These are phyloP conservation scores for Eimeria praecox DNA, from an alignment of 169 alveolate species.

Conservation along the genomic window DNA sequence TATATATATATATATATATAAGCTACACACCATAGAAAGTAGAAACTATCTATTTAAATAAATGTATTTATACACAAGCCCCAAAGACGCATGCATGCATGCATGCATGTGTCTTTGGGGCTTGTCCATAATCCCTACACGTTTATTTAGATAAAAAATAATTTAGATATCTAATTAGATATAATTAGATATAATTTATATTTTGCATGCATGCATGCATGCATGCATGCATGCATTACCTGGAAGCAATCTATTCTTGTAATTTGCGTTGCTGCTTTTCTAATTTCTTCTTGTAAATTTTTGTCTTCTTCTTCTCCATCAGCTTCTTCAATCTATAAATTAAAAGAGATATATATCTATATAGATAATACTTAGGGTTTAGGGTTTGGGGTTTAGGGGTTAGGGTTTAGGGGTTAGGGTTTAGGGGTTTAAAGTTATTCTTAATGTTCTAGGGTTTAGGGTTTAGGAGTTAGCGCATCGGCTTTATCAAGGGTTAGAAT, in stretches of 20 bases:
- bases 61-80: not conserved
- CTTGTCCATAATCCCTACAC: too few relatives aligned
- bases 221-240: not conserved
- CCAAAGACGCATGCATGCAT: not conserved
- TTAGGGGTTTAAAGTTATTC: not conserved
- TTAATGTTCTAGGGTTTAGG: too few relatives aligned
- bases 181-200: not conserved
- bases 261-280: not conserved
- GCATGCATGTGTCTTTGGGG: not conserved
- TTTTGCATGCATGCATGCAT: not conserved
- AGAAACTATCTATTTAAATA: too few relatives aligned
- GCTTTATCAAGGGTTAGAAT: not conserved
- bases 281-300: not conserved
- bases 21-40: too few relatives aligned
- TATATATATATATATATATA: not conserved
- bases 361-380: not conserved
- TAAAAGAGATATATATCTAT: not conserved
- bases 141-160: too few relatives aligned
- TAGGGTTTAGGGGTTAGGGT: not conserved
- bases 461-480: too few relatives aligned
- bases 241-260: constrained; percentile 15
- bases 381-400: not conserved
- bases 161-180: too few relatives aligned
- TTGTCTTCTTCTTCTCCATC: not conserved
- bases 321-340: not conserved